phyloP scores from a whole-genome alignment of 2,329 filamentous ascomycete species.

The Claviceps fusiformis region DNA sequence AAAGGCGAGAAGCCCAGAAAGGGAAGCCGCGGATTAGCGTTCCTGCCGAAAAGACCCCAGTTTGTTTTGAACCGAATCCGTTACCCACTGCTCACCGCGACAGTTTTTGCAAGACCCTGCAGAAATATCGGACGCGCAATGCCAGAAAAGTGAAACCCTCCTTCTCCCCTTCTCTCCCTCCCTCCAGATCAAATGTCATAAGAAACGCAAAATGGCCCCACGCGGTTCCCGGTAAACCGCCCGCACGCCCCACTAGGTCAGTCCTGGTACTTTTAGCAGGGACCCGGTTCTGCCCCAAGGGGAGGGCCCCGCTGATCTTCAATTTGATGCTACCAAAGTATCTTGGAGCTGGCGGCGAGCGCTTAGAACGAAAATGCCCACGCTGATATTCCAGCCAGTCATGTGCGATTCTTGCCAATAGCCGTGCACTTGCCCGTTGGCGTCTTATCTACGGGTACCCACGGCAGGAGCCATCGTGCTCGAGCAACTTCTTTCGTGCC shows the following conservation, averaged over 20 bases:
- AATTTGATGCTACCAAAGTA: too few species aligned
- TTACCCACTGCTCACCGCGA: too few species aligned
- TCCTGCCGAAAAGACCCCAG: background rate
- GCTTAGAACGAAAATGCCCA: background rate
- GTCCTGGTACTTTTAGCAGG: background rate
- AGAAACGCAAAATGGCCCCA: background rate
- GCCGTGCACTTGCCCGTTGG: background rate
- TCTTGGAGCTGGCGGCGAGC: background rate
- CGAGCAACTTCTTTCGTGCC: background rate
- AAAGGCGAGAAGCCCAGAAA: background rate
- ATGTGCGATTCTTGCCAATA: background rate
- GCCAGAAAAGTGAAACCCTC: background rate
- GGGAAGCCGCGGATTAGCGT: background rate
- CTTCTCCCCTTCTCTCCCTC: too few species aligned
- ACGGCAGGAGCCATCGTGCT: background rate
- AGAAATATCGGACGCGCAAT: background rate
- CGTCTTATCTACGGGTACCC: background rate
- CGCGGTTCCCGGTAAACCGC: background rate
- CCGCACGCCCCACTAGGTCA: background rate
- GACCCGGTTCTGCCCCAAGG: background rate
- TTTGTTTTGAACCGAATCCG: background rate
- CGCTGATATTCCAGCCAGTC: background rate
- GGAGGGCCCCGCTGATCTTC: too few species aligned
- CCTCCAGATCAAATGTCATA: too few species aligned
- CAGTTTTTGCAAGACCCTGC: slow-evolving; percentile 1